Evolutionary conservation across 805 yeast species (phyloP).

Genomic region (Saturnispora silvae): DNA sequence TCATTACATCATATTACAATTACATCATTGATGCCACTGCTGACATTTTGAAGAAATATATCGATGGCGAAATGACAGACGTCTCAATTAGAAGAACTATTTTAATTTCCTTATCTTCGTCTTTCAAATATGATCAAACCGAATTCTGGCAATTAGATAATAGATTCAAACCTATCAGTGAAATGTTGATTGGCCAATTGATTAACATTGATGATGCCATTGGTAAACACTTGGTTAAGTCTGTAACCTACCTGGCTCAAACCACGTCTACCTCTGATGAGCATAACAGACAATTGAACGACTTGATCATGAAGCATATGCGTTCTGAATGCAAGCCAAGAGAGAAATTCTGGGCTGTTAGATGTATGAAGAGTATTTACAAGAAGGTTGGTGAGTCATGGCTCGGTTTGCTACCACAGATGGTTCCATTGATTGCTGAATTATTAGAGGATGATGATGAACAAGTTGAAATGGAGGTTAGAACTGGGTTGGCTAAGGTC

Average conservation of each 20-base stretch:
- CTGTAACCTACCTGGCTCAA: constrained; percentile 63
- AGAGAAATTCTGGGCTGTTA: constrained; percentile 73
- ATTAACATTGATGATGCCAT: constrained; percentile 56
- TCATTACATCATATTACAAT: constrained; percentile 80
- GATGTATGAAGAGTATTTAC: constrained; percentile 70
- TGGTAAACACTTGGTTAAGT: constrained; percentile 73
- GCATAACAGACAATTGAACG: constrained; percentile 62
- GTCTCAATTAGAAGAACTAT: constrained; percentile 61
- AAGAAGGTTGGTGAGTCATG: constrained; percentile 91
- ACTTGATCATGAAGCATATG: constrained; percentile 52
- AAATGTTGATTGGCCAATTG: constrained; percentile 56
- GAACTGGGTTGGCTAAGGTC: constrained; percentile 81
- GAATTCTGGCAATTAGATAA: constrained; percentile 91
- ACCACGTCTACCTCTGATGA: constrained; percentile 58
- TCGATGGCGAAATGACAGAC: constrained; percentile 31
- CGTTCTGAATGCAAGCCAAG: constrained; percentile 45
- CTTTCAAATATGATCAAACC: constrained; percentile 82
- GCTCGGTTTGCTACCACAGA: constrained; percentile 82
- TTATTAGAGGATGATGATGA: constrained; percentile 93
- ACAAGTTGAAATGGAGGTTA: constrained; percentile 81
- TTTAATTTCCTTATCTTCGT: constrained; percentile 60
- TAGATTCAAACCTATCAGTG: constrained; percentile 65
- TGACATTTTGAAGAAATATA: constrained; percentile 40
- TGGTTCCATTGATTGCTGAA: constrained; percentile 94
- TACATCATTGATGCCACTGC: constrained; percentile 72